Base-by-base conservation (phyloP, 1,284 basidiomycete species). In the Thecaphora thlaspeos region DNA sequence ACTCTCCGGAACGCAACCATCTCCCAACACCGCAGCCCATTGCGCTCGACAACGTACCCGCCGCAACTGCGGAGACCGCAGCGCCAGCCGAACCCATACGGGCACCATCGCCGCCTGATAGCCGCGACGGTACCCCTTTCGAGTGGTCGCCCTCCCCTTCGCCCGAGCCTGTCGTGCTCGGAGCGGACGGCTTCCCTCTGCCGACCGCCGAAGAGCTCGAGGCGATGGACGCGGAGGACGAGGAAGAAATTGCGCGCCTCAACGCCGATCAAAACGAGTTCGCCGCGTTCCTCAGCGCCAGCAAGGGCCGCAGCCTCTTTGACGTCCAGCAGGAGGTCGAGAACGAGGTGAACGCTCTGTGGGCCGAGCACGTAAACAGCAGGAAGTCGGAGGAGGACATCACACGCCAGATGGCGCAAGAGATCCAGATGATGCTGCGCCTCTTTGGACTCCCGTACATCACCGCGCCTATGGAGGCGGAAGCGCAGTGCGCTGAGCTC, bases 361-460 rank as follows among this genome's bases (percentile, higher is more conserved):
- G 91, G 72, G 83, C 86, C 75, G 89, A 94, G 78, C 85, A 86
- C 75, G 93, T 90, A 77, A 86, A 86, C 38, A 90, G 91, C 17
- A 87, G 92, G 84, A 84, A 92, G 36, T 91, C 94, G 79, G 89
- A 92, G 11, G 95, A 97, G 71, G 93, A 96, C 74, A 86, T 97
- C 65, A 94, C 90, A 3, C 87, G 89, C 73, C 88, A 93, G 64
- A 97, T 96, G 93, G 84, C 95, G 41, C 83, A 86, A 2, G 94
- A 98, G 79, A 95, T 98, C 67, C 95, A 96, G 87, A 57, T 68
- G 44, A 65, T 78, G 83, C 81, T 99, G 32, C 87, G 90, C 23
- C 83, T 96, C 12, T 97, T 97, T 74, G 95, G 95, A 21, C 91
- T 98, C 49, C 95, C 95, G 1, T 99, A 95, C 78, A 90, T 98